Base-by-base conservation (phyloP, 805 yeast species). In the Zygosaccharomyces bailii region DNA sequence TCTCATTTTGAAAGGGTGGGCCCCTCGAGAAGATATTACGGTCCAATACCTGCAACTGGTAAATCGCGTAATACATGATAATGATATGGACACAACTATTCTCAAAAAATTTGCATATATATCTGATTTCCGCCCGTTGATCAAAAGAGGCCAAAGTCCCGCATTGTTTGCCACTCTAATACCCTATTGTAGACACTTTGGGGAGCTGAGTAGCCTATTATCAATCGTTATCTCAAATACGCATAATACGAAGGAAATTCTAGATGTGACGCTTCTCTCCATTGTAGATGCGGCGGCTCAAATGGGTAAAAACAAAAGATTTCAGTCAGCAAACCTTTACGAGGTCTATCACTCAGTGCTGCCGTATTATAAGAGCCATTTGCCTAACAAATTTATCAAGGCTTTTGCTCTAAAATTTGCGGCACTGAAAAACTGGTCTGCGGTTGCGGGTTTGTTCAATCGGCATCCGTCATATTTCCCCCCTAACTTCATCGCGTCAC, bases 131-230 rank as follows among this genome's bases (percentile, higher is more conserved):
- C 46, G 48, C 9, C 48, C 54, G 3, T 31, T 58, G 16, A 48
- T 63, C n/a, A 40, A 49, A 19, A 39, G 49, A 8, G 39, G 45
- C 10, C 46, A 49, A 30, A 42, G 50, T 1, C 43, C 54, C 2
- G 23, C 29, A 8, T 37, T 52, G 5, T 48, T 56, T 6, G 37
- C 46, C 10, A 46, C 43, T 16, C 39, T 55, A 23, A 47, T 59
- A 23, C 49, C 55, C 5, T 44, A 52, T 33, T 59, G 62, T 50
- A 32, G 52, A n/a, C 58, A 57, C 39, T 46, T 41, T 29, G 45
- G 50, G 16, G 65, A 61, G 37, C 35, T 61, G 1, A 19, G 21
- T n/a, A 38, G 48, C 17, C 27, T 63, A 23, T 21, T 60, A 11
- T 33, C 37, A 6, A 48, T 55, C 9, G 38, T 55, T 2, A 37